phyloP scores from a whole-genome alignment of 2,329 filamentous ascomycete species.

The Parascedosporium putredinis region DNA sequence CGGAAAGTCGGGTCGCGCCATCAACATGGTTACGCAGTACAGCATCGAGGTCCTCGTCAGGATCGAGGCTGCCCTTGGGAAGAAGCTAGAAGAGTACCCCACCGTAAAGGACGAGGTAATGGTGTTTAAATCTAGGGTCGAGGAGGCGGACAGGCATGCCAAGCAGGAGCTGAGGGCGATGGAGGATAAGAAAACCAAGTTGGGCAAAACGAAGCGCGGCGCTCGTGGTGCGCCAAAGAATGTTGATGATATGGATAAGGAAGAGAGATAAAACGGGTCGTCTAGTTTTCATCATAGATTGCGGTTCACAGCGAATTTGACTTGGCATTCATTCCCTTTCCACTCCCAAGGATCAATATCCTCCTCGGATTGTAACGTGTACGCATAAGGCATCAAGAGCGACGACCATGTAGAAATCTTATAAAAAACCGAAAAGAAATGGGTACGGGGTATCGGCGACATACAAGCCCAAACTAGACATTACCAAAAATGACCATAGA shows the following conservation, averaged over 20 bases:
- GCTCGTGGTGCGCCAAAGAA: conserved; percentile 34
- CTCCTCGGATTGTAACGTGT: too few species aligned
- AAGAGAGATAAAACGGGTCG: conserved; percentile 47
- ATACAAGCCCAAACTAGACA: not conserved
- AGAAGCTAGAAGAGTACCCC: conserved; percentile 60
- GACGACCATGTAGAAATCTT: too few species aligned
- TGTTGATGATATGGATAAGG: conserved; percentile 59
- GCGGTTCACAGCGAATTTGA: not conserved
- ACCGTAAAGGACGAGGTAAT: conserved; percentile 75
- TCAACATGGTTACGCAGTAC: conserved; percentile 78
- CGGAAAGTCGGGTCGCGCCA: conserved; percentile 71
- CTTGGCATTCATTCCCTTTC: too few species aligned
- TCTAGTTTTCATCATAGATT: not conserved
- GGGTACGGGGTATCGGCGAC: conserved; percentile 6
- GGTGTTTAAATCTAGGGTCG: conserved; percentile 65
- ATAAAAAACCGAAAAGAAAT: not conserved
- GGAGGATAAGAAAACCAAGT: conserved; percentile 55
- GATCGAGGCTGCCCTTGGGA: conserved; percentile 74
- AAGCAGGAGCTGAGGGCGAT: conserved; percentile 72
- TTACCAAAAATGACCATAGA: not conserved
- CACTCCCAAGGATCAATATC: too few species aligned
- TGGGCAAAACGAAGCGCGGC: conserved; percentile 30
- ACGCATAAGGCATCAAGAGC: not conserved
- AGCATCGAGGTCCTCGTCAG: conserved; percentile 71
- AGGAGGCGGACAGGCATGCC: conserved; percentile 73